A percentile compares a stretch with the other conserved stretches of the same genome.
Evolutionary conservation across 768 basidiomycete species (phyloP).

Genomic region (Tylopilus intermedius): DNA sequence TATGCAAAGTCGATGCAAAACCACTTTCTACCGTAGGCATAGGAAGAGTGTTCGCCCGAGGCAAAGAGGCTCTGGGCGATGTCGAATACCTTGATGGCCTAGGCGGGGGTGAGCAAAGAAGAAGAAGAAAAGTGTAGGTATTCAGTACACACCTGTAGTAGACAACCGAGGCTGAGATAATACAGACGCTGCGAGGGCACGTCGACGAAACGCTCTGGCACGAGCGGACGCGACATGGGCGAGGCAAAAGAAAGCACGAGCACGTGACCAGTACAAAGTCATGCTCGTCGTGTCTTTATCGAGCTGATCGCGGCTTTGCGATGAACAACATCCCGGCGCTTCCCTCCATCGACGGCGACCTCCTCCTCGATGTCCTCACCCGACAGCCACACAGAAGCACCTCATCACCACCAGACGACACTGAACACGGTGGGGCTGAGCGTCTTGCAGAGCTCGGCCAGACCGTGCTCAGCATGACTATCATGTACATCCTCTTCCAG

Average conservation of each 20-base stretch:
- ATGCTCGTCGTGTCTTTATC: background rate
- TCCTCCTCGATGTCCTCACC: slow-evolving; percentile 56
- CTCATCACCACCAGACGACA: slow-evolving; percentile 33
- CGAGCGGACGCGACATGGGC: slow-evolving; percentile 41
- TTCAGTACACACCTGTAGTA: slow-evolving; percentile 58
- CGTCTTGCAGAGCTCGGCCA: slow-evolving; percentile 58
- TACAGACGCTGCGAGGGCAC: slow-evolving; percentile 78
- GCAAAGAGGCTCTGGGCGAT: slow-evolving; percentile 52
- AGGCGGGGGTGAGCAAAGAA: slow-evolving; percentile 4
- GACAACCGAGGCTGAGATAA: slow-evolving; percentile 64
- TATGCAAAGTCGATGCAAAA: slow-evolving; percentile 64
- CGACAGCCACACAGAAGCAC: slow-evolving; percentile 38
- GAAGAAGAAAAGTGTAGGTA: fast-evolving
- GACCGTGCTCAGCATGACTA: slow-evolving; percentile 46
- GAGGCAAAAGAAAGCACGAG: background rate
- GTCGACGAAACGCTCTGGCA: slow-evolving; percentile 71
- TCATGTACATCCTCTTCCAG: slow-evolving; percentile 47
- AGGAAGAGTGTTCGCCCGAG: slow-evolving; percentile 37
- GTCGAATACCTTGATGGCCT: slow-evolving; percentile 79
- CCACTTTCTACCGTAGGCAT: slow-evolving; percentile 62
- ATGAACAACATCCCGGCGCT: slow-evolving; percentile 41
- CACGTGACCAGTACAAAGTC: slow-evolving; percentile 15
- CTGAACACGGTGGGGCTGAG: slow-evolving; percentile 51
- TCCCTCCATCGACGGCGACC: slow-evolving; percentile 53
- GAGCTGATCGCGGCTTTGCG: slow-evolving; percentile 8